phyloP scores from a whole-genome alignment of 2,329 filamentous ascomycete genomes.

The Fusarium ambrosium region DNA sequence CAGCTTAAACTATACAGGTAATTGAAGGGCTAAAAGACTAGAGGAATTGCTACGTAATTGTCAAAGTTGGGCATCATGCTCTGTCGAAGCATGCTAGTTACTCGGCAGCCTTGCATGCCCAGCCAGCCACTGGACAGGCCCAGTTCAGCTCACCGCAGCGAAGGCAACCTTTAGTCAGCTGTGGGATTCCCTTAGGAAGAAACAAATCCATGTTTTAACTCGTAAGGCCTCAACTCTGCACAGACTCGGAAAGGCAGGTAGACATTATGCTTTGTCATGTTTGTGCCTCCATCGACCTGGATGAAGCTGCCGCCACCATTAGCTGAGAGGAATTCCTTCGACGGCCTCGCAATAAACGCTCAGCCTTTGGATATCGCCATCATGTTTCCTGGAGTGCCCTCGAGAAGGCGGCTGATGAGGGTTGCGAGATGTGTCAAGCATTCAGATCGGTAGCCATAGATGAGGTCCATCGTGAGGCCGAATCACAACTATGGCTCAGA shows the following conservation, averaged over 20 bases:
- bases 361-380: not conserved
- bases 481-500: not conserved
- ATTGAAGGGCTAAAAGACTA: not conserved
- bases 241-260: not conserved
- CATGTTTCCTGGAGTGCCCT: not conserved
- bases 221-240: not conserved
- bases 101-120: not conserved
- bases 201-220: not conserved
- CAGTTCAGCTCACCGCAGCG: not conserved
- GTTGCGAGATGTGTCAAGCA: not conserved
- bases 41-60: not conserved
- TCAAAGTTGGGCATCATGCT: not conserved
- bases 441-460: not conserved
- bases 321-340: not conserved
- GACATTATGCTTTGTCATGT: not conserved
- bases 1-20: not conserved
- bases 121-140: not conserved
- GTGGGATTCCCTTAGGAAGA: accelerated
- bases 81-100: not conserved
- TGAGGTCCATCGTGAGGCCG: not conserved
- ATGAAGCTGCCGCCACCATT: not conserved
- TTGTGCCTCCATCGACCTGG: not conserved
- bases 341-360: not conserved
- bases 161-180: not conserved
- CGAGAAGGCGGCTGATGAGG: not conserved